Evolutionary conservation across 2,329 filamentous ascomycete genomes (phyloP).

Genomic region (Epichloe scottii): DNA sequence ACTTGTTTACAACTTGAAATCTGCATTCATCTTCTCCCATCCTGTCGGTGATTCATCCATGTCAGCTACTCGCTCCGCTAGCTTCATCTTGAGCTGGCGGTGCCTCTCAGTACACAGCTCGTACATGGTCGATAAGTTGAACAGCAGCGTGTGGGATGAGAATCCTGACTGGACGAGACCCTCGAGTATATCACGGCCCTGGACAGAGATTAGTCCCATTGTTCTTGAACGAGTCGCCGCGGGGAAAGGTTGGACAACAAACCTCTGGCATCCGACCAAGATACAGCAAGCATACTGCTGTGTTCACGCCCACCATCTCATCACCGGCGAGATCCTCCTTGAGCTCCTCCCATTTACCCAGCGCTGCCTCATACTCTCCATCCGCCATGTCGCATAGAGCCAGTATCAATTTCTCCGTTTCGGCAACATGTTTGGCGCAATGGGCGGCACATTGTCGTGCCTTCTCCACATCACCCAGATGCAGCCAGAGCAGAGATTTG

Average conservation of each 20-base stretch:
- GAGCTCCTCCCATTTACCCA: slow-evolving; percentile 46
- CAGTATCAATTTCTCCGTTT: slow-evolving; percentile 37
- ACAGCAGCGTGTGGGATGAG: slow-evolving; percentile 68
- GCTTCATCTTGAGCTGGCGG: slow-evolving; percentile 51
- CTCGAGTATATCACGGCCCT: slow-evolving; percentile 58
- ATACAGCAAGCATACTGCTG: slow-evolving; percentile 76
- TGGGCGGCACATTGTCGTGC: slow-evolving; percentile 43
- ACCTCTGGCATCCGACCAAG: slow-evolving; percentile 63
- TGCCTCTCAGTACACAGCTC: slow-evolving; percentile 78
- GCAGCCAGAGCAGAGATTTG: slow-evolving; percentile 59
- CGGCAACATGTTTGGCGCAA: slow-evolving; percentile 17
- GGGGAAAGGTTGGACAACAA: slow-evolving; percentile 9
- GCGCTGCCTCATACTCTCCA: slow-evolving; percentile 54
- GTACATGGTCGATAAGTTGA: slow-evolving; percentile 85
- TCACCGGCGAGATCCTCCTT: slow-evolving; percentile 30
- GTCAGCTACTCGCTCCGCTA: slow-evolving; percentile 58
- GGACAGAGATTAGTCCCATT: slow-evolving; percentile 7
- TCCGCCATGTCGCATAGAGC: slow-evolving; percentile 71
- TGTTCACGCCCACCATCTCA: slow-evolving; percentile 68
- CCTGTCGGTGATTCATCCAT: slow-evolving; percentile 43
- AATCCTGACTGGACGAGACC: slow-evolving; percentile 47
- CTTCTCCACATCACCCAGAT: slow-evolving; percentile 62
- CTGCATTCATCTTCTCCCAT: slow-evolving; percentile 58
- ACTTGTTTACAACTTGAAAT: slow-evolving; percentile 56
- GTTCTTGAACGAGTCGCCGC: too few species aligned